A percentile compares a stretch with the other conserved stretches of the same genome.
Conservation (phyloP, 768 basidiomycete species). For the Psilocybe subaeruginosa region DNA sequence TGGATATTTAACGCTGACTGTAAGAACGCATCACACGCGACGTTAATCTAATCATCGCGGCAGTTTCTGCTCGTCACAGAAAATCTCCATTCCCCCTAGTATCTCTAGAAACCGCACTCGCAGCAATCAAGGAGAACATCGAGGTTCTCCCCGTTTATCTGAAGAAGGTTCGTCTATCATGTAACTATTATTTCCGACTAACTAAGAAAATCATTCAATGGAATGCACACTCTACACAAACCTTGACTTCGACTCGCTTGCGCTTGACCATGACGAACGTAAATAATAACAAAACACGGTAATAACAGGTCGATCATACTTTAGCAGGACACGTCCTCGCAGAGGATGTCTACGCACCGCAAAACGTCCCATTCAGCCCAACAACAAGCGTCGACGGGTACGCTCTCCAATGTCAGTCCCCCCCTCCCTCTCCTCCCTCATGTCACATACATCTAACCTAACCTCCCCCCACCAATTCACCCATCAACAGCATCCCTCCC, state of each 20-base stretch:
- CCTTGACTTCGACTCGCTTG: too few relatives aligned
- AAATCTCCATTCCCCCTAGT: slow-evolving; percentile 79
- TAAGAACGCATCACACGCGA: not conserved
- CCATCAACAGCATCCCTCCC: slow-evolving; percentile 55
- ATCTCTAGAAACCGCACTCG: slow-evolving; percentile 65
- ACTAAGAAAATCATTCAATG: too few relatives aligned
- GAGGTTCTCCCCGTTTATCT: slow-evolving; percentile 40
- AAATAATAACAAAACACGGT: too few relatives aligned
- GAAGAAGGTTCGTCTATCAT: slow-evolving; percentile 38
- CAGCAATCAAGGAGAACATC: slow-evolving; percentile 53
- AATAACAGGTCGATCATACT: slow-evolving; percentile 52
- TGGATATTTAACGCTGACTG: not conserved
- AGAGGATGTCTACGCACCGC: slow-evolving; percentile 69
- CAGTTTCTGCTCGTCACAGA: slow-evolving; percentile 74
- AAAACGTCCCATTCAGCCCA: slow-evolving; percentile 61
- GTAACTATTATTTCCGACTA: too few relatives aligned
- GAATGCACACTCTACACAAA: too few relatives aligned
- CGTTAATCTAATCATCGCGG: slow-evolving; percentile 3
- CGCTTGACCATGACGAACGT: too few relatives aligned
- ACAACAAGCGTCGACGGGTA: slow-evolving; percentile 93
- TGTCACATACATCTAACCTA: not conserved
- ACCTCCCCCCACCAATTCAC: not conserved
- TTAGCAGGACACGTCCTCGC: slow-evolving; percentile 77
- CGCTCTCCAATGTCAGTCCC: slow-evolving; percentile 65
- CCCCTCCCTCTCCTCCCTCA: not conserved